Conservation (phyloP, 352 stramenopile genomes). For the Globisporangium middletonii region DNA sequence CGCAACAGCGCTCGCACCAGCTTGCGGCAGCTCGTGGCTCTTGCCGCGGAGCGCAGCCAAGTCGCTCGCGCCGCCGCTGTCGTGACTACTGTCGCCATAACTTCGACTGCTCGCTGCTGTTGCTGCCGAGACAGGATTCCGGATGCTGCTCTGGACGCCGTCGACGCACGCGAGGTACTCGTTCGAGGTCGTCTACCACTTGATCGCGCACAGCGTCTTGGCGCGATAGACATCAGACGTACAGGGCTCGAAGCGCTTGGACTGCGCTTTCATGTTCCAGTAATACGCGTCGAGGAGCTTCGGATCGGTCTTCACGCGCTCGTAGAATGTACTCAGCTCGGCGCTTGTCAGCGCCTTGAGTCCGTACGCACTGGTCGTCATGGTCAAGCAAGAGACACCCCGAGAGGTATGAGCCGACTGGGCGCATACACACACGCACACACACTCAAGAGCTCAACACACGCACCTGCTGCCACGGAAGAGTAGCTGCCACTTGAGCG, state of each 20-base stretch:
- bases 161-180: conserved; percentile 65
- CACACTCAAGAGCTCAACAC: no score
- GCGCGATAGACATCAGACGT: conserved; percentile 35
- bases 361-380: conserved; percentile 32
- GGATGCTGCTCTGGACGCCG: conserved; percentile 5
- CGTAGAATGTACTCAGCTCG: conserved; percentile 37
- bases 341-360: conserved; percentile 36
- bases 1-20: not conserved
- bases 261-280: conserved; percentile 75
- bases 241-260: conserved; percentile 37
- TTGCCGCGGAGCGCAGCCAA: not conserved
- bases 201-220: conserved; percentile 53
- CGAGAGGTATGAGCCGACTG: no score
- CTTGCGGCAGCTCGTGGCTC: not conserved
- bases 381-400: not conserved
- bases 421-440: no score
- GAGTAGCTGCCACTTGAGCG: conserved; percentile 41
- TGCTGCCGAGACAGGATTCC: not conserved
- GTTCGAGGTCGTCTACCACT: conserved; percentile 68
- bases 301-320: conserved; percentile 38
- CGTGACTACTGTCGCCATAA: not conserved
- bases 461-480: conserved; percentile 35
- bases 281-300: conserved; percentile 65
- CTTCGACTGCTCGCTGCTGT: no score
- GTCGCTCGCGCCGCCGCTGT: not conserved